Percentiles rank a stretch among this genome's conserved stretches.
Conservation (phyloP, 2,329 filamentous ascomycete species). For the Lizonia empirigonia region DNA sequence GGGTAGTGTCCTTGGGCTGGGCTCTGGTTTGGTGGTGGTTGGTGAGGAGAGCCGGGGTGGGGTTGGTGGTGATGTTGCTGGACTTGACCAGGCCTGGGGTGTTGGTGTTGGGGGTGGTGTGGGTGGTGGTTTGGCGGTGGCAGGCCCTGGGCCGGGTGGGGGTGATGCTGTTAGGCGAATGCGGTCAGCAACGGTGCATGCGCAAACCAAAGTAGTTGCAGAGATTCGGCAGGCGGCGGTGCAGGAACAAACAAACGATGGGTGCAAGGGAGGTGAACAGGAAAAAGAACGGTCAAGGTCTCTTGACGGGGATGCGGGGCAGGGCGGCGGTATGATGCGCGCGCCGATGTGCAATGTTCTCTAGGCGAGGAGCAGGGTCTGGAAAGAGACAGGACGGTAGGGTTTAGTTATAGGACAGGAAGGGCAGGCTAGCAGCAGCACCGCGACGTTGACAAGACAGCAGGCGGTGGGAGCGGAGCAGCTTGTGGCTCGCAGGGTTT, state of each 20-base stretch:
- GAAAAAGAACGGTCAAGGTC: slow-evolving; percentile 11
- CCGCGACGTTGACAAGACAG: slow-evolving; percentile 41
- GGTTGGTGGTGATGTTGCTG: slow-evolving; percentile 55
- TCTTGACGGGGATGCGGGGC: slow-evolving; percentile 25
- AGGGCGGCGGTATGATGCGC: slow-evolving; percentile 29
- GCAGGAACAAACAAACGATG: slow-evolving; percentile 25
- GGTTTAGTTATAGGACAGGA: slow-evolving; percentile 44
- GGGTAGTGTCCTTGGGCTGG: slow-evolving; percentile 65
- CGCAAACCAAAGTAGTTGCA: slow-evolving; percentile 19
- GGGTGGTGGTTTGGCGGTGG: slow-evolving; percentile 62
- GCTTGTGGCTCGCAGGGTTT: slow-evolving; percentile 38
- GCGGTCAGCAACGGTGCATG: slow-evolving; percentile 38
- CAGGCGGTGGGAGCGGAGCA: slow-evolving; percentile 38
- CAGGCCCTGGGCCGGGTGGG: slow-evolving; percentile 76
- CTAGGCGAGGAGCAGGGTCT: slow-evolving; percentile 47
- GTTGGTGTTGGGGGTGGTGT: slow-evolving; percentile 53
- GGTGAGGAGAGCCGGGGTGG: slow-evolving; percentile 68
- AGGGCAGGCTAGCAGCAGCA: slow-evolving; percentile 37
- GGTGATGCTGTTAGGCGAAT: slow-evolving; percentile 67
- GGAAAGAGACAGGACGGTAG: slow-evolving; percentile 39
- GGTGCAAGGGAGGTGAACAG: slow-evolving; percentile 25
- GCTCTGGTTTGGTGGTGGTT: slow-evolving; percentile 64
- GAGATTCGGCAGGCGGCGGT: not conserved
- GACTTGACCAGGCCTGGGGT: slow-evolving; percentile 73
- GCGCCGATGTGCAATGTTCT: slow-evolving; percentile 28